Evolutionary conservation across 2,329 filamentous ascomycete species (phyloP).

Genomic region (Fusarium staphyleae): DNA sequence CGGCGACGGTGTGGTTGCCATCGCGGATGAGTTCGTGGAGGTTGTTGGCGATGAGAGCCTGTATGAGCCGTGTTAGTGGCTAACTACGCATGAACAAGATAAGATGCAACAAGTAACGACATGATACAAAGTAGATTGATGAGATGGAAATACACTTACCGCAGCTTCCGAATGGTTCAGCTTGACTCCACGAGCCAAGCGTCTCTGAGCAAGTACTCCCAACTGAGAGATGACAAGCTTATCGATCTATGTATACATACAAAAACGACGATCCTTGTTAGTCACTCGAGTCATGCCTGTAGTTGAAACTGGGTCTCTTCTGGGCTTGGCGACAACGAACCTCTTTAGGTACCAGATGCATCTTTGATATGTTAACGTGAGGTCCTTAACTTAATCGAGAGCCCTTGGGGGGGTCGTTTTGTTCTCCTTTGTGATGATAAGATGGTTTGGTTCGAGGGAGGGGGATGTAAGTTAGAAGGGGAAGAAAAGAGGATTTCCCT

Average conservation of each 20-base stretch:
- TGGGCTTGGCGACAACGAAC: conserved; percentile 44
- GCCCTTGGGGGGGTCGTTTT: no score
- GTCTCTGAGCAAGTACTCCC: conserved; percentile 84
- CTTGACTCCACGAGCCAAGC: conserved; percentile 85
- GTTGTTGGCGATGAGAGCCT: conserved; percentile 85
- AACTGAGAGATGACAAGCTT: conserved; percentile 94
- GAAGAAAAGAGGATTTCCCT: background rate
- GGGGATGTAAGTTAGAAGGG: conserved; percentile 3
- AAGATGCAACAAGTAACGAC: background rate
- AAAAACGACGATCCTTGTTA: conserved; percentile 34
- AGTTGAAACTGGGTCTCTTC: conserved; percentile 10
- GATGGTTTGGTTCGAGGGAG: background rate
- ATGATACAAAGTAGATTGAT: background rate
- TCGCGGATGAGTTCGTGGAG: conserved; percentile 97
- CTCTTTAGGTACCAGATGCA: conserved; percentile 60
- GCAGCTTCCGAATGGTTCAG: conserved; percentile 91
- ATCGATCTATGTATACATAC: conserved; percentile 71
- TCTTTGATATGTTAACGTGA: no score
- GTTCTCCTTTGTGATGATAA: background rate
- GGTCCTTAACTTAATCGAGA: no score
- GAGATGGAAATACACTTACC: conserved; percentile 53
- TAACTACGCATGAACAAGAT: no score
- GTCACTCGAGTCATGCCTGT: conserved; percentile 12
- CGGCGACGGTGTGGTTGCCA: conserved; percentile 89
- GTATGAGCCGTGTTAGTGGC: conserved; percentile 10